Conservation (phyloP, 1,139 yeast genomes). For the Entelexis sorbosivorans region DNA sequence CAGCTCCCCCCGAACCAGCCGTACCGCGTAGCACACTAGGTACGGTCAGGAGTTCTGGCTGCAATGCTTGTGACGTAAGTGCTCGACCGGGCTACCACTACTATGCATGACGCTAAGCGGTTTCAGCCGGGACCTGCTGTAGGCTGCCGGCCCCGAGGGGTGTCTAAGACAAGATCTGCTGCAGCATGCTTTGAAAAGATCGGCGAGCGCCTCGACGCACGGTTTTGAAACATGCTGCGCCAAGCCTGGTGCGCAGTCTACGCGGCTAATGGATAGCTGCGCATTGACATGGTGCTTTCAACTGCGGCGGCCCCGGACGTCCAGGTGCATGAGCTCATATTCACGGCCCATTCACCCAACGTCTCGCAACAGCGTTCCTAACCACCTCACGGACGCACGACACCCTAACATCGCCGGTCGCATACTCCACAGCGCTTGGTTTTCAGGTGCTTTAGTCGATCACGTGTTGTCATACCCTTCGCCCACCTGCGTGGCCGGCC, state of each 20-base stretch:
- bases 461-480: not conserved
- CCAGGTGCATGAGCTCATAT: not conserved
- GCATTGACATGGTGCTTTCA: no score
- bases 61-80: not conserved
- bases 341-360: not conserved
- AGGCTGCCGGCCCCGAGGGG: not conserved
- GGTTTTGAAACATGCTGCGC: not conserved
- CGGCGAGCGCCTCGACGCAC: not conserved
- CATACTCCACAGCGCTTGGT: conserved; percentile 3
- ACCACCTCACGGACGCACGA: not conserved
- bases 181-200: not conserved
- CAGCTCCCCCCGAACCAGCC: no score
- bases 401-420: not conserved
- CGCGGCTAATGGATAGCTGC: no score
- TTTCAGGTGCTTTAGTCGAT: not conserved
- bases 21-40: no score
- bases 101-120: conserved; percentile 1
- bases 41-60: not conserved
- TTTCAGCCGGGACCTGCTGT: not conserved
- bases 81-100: not conserved
- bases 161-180: conserved; percentile 1
- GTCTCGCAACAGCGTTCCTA: not conserved
- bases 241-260: no score
- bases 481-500: conserved; percentile 4
- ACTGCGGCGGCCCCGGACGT: not conserved